Percentiles rank a stretch among this genome's conserved stretches.
Evolutionary conservation across 352 stramenopile genomes (phyloP).

Genomic region (Globisporangium emineosum): DNA sequence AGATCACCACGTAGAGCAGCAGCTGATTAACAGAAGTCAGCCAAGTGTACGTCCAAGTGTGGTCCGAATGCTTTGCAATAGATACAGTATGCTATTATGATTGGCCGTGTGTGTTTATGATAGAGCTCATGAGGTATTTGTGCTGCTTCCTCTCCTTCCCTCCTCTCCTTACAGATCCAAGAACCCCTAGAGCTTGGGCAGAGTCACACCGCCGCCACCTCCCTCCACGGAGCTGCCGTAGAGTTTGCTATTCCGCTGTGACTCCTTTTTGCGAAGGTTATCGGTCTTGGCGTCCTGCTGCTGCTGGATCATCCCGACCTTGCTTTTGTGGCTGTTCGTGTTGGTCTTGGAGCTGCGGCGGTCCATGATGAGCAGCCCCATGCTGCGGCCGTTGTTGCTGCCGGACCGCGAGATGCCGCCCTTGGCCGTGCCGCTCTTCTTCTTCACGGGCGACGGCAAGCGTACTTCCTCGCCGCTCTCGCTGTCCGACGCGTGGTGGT

Average conservation of each 20-base stretch:
- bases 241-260: conserved; percentile 42
- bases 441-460: conserved; percentile 43
- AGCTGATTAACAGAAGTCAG: neutral
- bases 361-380: conserved; percentile 26
- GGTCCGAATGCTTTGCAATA: neutral
- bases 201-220: conserved; percentile 25
- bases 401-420: conserved; percentile 27
- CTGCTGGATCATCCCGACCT: conserved; percentile 1
- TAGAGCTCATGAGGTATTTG: neutral
- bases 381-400: conserved; percentile 38
- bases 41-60: neutral
- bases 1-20: conserved; percentile 25
- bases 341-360: conserved; percentile 49
- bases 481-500: conserved; percentile 27
- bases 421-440: conserved; percentile 42
- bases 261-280: conserved; percentile 37
- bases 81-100: conserved; percentile 13
- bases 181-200: conserved; percentile 36
- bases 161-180: neutral
- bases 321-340: conserved; percentile 17
- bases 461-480: conserved; percentile 38
- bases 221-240: conserved; percentile 17
- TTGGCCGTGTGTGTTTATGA: neutral
- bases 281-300: conserved; percentile 11
- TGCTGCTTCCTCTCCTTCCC: neutral